phyloP scores from a whole-genome alignment of 176 grass and related monocot species.

The Hordeum marinum region DNA sequence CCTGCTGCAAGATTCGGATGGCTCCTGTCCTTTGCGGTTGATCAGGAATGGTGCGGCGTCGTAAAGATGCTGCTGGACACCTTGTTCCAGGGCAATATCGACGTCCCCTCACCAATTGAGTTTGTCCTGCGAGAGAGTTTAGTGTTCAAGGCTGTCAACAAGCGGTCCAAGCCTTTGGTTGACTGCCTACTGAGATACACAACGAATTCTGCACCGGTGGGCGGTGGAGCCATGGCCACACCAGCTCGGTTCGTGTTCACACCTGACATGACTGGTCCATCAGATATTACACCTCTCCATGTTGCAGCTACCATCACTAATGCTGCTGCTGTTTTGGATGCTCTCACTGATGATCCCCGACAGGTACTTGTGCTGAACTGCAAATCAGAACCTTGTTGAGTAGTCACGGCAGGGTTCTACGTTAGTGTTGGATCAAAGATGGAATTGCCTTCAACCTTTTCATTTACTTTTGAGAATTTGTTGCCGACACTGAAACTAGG shows the following conservation, averaged over 20 bases:
- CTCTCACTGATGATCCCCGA: constrained; percentile 68
- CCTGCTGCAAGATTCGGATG: constrained; percentile 37
- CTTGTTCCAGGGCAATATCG: constrained; percentile 46
- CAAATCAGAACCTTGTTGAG: neutral
- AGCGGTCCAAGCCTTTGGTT: constrained; percentile 54
- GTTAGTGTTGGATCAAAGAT: neutral
- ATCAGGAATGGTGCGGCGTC: constrained; percentile 58
- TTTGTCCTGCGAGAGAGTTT: constrained; percentile 43
- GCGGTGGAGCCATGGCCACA: neutral
- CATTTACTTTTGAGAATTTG: constrained; percentile 4
- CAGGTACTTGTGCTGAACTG: constrained; percentile 42
- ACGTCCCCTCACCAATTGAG: constrained; percentile 38
- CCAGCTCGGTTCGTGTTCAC: constrained; percentile 48
- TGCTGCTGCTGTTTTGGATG: constrained; percentile 56
- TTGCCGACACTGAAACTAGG: neutral
- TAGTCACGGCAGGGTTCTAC: neutral
- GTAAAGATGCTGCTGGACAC: constrained; percentile 57
- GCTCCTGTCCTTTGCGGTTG: constrained; percentile 50
- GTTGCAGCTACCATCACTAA: constrained; percentile 50
- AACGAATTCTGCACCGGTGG: neutral
- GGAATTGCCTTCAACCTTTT: neutral
- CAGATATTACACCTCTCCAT: constrained; percentile 74
- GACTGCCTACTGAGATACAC: constrained; percentile 56
- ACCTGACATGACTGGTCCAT: constrained; percentile 43
- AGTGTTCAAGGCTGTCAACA: constrained; percentile 42